A percentile compares a stretch with the other conserved stretches of the same genome.
phyloP scores from a whole-genome alignment of 1,139 yeast genomes.

The Zygosaccharomyces pseudobailii region DNA sequence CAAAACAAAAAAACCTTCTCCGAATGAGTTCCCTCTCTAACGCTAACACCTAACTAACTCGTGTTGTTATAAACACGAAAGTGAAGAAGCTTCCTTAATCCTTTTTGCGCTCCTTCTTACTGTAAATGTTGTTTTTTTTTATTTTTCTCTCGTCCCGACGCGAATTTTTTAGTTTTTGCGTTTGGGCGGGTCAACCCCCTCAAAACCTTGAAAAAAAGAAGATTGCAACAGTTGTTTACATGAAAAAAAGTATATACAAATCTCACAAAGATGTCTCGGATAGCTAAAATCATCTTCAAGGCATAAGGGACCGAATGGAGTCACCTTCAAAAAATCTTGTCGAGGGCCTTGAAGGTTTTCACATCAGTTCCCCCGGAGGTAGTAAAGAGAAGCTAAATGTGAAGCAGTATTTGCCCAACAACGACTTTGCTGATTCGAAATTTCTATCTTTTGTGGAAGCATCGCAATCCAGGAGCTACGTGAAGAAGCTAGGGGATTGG shows the following conservation, averaged over 20 bases:
- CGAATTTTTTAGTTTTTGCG: neutral
- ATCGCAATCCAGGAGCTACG: conserved; percentile 16
- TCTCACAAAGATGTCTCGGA: neutral
- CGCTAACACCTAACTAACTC: neutral
- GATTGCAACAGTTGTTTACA: neutral
- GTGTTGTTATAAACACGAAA: conserved; percentile 4
- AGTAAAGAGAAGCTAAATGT: conserved; percentile 6
- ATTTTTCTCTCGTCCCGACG: neutral
- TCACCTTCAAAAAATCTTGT: conserved; percentile 22
- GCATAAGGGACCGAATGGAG: conserved; percentile 4
- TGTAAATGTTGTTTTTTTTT: conserved; percentile 1
- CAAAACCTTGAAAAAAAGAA: neutral
- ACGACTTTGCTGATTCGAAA: conserved; percentile 20
- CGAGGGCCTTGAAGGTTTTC: conserved; percentile 20
- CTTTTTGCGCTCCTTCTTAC: conserved; percentile 2
- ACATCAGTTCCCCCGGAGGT: conserved; percentile 22
- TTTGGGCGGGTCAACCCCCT: neutral
- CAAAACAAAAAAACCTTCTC: neutral
- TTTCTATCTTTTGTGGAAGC: conserved; percentile 20
- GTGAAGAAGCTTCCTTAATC: neutral
- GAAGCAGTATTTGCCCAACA: conserved; percentile 19
- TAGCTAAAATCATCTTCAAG: neutral
- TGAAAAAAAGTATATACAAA: neutral
- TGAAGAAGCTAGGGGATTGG: conserved; percentile 21
- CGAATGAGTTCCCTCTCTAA: neutral